phyloP scores from a whole-genome alignment of 1,139 yeast genomes.

The Geotrichum armillariae region DNA sequence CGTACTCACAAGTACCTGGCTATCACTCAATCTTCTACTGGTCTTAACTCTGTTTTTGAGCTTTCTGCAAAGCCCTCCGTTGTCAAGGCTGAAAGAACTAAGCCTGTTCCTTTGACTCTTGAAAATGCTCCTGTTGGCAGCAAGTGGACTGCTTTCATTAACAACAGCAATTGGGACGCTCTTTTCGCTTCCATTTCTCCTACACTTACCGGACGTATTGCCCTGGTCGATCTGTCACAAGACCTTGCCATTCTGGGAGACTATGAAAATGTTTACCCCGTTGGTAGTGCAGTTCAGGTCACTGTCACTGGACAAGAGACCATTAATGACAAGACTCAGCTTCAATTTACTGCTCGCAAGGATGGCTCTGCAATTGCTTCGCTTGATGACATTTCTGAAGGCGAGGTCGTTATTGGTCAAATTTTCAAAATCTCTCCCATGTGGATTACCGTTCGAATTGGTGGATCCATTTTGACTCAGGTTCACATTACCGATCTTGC shows the following conservation, averaged over 20 bases:
- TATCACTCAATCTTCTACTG: constrained; percentile 57
- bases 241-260: constrained; percentile 50
- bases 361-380: constrained; percentile 3
- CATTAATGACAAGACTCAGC: constrained; percentile 47
- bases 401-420: constrained; percentile 62
- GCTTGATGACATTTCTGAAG: constrained; percentile 37
- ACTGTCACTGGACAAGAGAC: constrained; percentile 55
- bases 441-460: constrained; percentile 67
- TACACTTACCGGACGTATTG: constrained; percentile 62
- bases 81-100: constrained; percentile 36
- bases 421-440: constrained; percentile 61
- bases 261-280: constrained; percentile 55
- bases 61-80: constrained; percentile 54
- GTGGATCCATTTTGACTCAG: constrained; percentile 51
- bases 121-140: constrained; percentile 47
- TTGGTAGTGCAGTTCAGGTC: constrained; percentile 69
- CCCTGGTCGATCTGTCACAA: constrained; percentile 64
- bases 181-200: constrained; percentile 76
- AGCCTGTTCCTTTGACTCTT: constrained; percentile 39
- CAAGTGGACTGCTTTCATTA: constrained; percentile 52
- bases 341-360: constrained; percentile 53
- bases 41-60: constrained; percentile 60
- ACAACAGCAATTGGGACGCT: constrained; percentile 52
- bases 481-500: constrained; percentile 78
- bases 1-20: constrained; percentile 70